These are phyloP conservation scores for Breviolum minutum DNA, from an alignment of 73 alveolate genomes.

Conservation along the genomic window DNA sequence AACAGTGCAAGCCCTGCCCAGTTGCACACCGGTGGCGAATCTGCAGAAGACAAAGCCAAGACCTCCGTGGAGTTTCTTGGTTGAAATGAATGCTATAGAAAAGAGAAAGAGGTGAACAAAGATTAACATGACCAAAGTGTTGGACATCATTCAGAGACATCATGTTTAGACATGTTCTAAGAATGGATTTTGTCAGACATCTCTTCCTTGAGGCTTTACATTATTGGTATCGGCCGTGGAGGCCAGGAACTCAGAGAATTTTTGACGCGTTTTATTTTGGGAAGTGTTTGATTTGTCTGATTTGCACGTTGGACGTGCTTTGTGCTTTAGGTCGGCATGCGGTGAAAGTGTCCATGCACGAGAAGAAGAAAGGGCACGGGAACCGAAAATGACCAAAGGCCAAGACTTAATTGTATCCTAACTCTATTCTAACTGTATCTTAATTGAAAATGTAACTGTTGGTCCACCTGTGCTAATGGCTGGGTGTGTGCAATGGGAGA, in stretches of 20 bases:
- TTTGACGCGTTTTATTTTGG: not conserved
- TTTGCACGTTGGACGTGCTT: no score
- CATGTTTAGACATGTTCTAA: not conserved
- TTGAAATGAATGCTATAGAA: not conserved
- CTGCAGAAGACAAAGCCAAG: slow-evolving; percentile 90
- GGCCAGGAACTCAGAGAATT: not conserved
- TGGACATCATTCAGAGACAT: not conserved
- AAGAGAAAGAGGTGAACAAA: no score
- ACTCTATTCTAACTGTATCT: no score
- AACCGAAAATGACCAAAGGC: not conserved
- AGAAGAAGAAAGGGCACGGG: slow-evolving; percentile 76
- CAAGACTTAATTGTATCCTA: no score
- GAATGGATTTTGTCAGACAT: not conserved
- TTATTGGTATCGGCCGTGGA: slow-evolving; percentile 86
- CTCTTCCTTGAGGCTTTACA: slow-evolving; percentile 31
- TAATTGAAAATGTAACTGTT: no score
- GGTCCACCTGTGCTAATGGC: no score
- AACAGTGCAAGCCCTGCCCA: not conserved
- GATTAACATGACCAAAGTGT: no score
- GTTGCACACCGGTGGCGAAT: slow-evolving; percentile 89
- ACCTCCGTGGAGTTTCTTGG: slow-evolving; percentile 68
- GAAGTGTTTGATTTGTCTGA: no score
- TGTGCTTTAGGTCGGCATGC: slow-evolving; percentile 95
- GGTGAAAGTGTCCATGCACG: slow-evolving; percentile 75
- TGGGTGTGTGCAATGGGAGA: no score